Evolutionary conservation across 805 yeast genomes (phyloP).

Genomic region (Suhomyces vadensis): DNA sequence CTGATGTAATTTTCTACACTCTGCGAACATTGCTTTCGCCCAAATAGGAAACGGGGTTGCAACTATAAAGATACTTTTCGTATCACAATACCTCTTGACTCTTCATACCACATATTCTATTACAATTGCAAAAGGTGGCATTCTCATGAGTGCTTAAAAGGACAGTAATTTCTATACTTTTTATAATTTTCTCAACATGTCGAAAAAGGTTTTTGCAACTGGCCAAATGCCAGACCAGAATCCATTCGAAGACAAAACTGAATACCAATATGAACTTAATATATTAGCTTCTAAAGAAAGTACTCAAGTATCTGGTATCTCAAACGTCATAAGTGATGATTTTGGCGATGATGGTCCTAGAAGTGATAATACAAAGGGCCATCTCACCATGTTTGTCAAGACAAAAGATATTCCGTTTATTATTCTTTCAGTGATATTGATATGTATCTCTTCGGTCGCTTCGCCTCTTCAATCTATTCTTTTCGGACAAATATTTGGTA

Average conservation of each 20-base stretch:
- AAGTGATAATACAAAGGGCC: not conserved
- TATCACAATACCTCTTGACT: not conserved
- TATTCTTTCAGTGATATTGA: slow-evolving; percentile 30
- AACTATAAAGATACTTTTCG: too few species aligned
- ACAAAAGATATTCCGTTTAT: slow-evolving; percentile 22
- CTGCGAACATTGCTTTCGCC: slow-evolving; percentile 9
- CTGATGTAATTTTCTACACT: slow-evolving; percentile 6
- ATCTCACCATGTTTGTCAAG: slow-evolving; percentile 23
- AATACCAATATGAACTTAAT: not conserved
- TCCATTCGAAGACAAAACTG: slow-evolving; percentile 3
- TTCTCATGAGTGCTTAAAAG: too few species aligned
- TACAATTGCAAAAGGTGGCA: too few species aligned
- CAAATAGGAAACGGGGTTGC: slow-evolving; percentile 10
- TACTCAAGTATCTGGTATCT: not conserved
- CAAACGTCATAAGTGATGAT: not conserved
- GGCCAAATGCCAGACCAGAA: not conserved
- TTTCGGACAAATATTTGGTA: slow-evolving; percentile 61
- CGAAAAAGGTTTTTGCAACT: not conserved
- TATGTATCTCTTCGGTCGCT: slow-evolving; percentile 53
- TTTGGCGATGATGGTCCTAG: not conserved
- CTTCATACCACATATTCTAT: too few species aligned
- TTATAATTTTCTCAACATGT: not conserved
- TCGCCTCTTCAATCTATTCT: slow-evolving; percentile 65
- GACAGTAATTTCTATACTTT: not conserved
- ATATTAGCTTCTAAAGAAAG: not conserved